Evolutionary conservation across 306 rosid genomes (phyloP), one percentile per base, ranked within the genome.

Genomic region (Sicyos edulis): DNA sequence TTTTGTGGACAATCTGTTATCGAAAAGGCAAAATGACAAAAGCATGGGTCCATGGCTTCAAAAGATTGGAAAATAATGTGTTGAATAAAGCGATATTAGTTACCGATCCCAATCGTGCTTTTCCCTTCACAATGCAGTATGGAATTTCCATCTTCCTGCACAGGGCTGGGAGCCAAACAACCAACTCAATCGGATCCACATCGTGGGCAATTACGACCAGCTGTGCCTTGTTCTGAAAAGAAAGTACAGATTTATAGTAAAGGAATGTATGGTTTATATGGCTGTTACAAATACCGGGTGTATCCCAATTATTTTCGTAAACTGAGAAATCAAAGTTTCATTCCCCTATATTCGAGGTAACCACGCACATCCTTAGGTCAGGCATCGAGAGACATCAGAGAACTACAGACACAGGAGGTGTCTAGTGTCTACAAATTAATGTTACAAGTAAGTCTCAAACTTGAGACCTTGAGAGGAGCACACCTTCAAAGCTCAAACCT

Each of bases 131-230:
- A 77, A 90, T 88, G 82, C 91, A 90, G 72, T 86, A 88, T 0
- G 96, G 93, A 53, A 88, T 90, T 79, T 88, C 91, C 96, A 90
- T 88, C 83, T 86, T 88, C 74, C 91, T 88, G 81, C 96, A 90
- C 76, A 86, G 68, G 2, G 91, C 89, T 6, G 91, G 93, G 32
- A 90, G 91, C 96, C 96, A 90, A 3, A 90, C 93, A 0, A 86
- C 91, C 55, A 90, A 78, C 69, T 90, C 96, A 7, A 90, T 88
- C 10, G 93, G 93, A 78, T 90, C 93, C 19, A 90, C 96, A 24
- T 90, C 92, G 42, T 88, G 93, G 7, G 91, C 96, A 72, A 88
- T 90, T 19, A 91, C 89, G n/a, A 91, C 96, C 12, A 91, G 76
- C 32, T 91, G 96, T 1, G 96, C 92, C 70, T 84, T 88, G 54